Conservation (phyloP, 345 rosid species). For the Mallotus nudiflorus region DNA sequence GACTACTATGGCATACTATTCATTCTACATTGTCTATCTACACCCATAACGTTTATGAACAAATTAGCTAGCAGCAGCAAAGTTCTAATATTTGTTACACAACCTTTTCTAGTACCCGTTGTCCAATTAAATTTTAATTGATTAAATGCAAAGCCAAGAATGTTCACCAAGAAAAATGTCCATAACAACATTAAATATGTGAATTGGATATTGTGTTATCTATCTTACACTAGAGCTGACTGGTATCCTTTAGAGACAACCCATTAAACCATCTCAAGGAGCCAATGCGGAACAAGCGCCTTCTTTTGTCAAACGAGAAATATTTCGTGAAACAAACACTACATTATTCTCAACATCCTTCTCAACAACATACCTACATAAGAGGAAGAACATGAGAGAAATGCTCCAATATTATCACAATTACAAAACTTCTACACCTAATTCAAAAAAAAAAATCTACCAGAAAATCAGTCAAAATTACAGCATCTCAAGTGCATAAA, state of each 20-base stretch:
- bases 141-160: too few relatives aligned
- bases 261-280: slow-evolving; percentile 79
- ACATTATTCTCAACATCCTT: slow-evolving; percentile 77
- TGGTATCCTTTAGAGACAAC: slow-evolving; percentile 34
- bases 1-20: not conserved
- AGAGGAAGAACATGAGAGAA: not conserved
- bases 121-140: too few relatives aligned
- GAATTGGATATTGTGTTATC: not conserved
- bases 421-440: not conserved
- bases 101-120: too few relatives aligned
- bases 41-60: not conserved
- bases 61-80: not conserved
- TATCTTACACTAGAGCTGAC: slow-evolving; percentile 80
- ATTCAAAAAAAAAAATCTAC: not conserved
- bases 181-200: not conserved
- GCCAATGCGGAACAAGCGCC: slow-evolving; percentile 74
- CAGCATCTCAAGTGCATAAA: not conserved
- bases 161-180: too few relatives aligned
- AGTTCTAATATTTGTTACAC: too few relatives aligned
- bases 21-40: not conserved
- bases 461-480: not conserved
- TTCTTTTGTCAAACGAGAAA: slow-evolving; percentile 80
- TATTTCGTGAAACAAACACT: slow-evolving; percentile 90
- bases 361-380: slow-evolving; percentile 82
- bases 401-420: not conserved